Conservation (phyloP, 371 early-diverging fungal species). For the Apophysomyces ossiformis region DNA sequence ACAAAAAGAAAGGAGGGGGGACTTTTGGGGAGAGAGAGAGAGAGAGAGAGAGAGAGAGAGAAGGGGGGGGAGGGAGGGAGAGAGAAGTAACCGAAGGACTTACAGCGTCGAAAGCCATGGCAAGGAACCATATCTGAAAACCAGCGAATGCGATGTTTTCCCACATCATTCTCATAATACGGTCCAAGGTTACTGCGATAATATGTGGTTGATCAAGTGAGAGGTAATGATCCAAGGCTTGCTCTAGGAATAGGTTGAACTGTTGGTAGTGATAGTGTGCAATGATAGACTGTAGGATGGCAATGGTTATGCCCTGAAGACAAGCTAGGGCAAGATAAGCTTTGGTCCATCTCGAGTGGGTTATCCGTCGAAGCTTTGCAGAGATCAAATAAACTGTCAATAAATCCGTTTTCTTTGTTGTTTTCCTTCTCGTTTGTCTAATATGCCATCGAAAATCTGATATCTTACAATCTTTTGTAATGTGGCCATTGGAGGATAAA, state of each 20-base stretch:
- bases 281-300: slow-evolving; percentile 38
- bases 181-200: slow-evolving; percentile 24
- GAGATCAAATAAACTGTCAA: neutral
- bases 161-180: slow-evolving; percentile 47
- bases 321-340: slow-evolving; percentile 37
- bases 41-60: too few species aligned
- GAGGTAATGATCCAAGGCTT: neutral
- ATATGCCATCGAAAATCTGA: neutral
- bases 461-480: neutral
- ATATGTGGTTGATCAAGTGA: neutral
- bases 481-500: neutral
- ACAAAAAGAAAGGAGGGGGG: neutral
- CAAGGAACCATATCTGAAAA: slow-evolving; percentile 49
- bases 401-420: too few species aligned
- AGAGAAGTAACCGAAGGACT: slow-evolving; percentile 9
- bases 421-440: neutral
- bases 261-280: slow-evolving; percentile 42
- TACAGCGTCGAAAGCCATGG: slow-evolving; percentile 57
- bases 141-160: slow-evolving; percentile 54
- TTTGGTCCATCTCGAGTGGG: slow-evolving; percentile 45
- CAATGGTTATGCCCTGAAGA: slow-evolving; percentile 46
- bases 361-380: slow-evolving; percentile 37
- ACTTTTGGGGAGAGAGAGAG: too few species aligned
- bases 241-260: slow-evolving; percentile 14
- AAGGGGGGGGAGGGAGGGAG: neutral